Percentiles rank a stretch among this genome's conserved stretches.
phyloP scores from a whole-genome alignment of 2,329 filamentous ascomycete genomes.

The Botryotinia convoluta region DNA sequence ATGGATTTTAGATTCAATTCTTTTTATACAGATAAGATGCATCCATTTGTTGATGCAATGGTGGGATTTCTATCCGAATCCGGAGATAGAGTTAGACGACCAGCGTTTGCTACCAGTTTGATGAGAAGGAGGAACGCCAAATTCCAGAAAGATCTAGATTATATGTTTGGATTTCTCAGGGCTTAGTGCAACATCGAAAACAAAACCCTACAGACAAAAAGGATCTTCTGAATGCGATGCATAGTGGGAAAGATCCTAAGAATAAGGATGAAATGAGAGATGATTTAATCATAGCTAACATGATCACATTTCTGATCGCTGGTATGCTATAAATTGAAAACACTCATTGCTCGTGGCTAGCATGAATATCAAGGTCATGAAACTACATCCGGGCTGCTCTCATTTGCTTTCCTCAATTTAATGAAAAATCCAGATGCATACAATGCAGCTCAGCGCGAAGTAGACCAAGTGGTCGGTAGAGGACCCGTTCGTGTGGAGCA shows the following conservation, averaged over 20 bases:
- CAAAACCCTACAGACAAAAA: slow-evolving; percentile 55
- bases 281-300: slow-evolving; percentile 61
- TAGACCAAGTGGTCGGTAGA: slow-evolving; percentile 51
- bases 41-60: slow-evolving; percentile 70
- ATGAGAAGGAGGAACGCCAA: slow-evolving; percentile 46
- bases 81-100: slow-evolving; percentile 49
- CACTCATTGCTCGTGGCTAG: slow-evolving; percentile 45
- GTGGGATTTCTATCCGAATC: slow-evolving; percentile 58
- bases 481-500: slow-evolving; percentile 47
- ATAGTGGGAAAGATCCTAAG: slow-evolving; percentile 62
- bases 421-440: slow-evolving; percentile 49
- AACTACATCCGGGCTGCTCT: slow-evolving; percentile 57
- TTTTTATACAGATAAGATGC: slow-evolving; percentile 65
- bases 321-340: slow-evolving; percentile 12
- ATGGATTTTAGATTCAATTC: slow-evolving; percentile 61
- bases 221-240: slow-evolving; percentile 67
- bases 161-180: slow-evolving; percentile 53
- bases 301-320: slow-evolving; percentile 66
- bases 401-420: slow-evolving; percentile 51
- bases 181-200: slow-evolving; percentile 58
- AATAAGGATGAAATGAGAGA: slow-evolving; percentile 62
- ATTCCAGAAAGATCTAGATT: slow-evolving; percentile 52
- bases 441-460: slow-evolving; percentile 49
- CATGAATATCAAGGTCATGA: slow-evolving; percentile 54
- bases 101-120: slow-evolving; percentile 47